Evolutionary conservation across 768 basidiomycete genomes (phyloP), one percentile per base, ranked within the genome.

Genomic region (Rhodotorula paludigena): DNA sequence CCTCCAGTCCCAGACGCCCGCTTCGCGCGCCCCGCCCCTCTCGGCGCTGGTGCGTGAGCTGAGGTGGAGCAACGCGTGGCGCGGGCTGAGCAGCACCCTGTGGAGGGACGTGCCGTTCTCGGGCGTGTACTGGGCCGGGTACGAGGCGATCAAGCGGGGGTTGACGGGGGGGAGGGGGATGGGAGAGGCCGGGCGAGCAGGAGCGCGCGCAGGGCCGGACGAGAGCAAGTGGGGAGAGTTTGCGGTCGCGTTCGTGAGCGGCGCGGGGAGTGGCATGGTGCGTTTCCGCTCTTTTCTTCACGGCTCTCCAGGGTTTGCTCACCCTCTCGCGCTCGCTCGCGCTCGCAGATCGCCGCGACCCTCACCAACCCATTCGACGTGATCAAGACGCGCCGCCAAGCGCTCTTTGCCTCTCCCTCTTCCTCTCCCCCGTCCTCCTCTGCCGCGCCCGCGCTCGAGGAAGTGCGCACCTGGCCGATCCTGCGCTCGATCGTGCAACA

Each of bases 31-130:
- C 41, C 82, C 84, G 18, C 30, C 30, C 3, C 81, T 92, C 30
- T 63, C 79, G 45, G 85, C 87, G 7, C 81, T 93, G 65, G 82
- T 83, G 0, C 76, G 73, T 0, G 78, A 89, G 18, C 86, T 89
- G 18, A 83, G 82, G 11, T 78, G 80, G 66, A 15, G 10, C 16
- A 87, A 84, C 56, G 82, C 98, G 35, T 99, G 92, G 91, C 83
- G 90, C 60, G 96, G 96, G 1, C 82, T 99, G 14, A 89, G 89
- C 1, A 85, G 93, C 4, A 94, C 92, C 9, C 81, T 99, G 15
- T 97, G 92, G 92, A 84, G 96, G 57, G 96, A 99, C 74, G 93
- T 98, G 11, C 94, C 96, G 0, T 99, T 99, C 77, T 92, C 90
- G 47, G 96, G 93, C 18, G 81, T 94, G 39, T 99, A 99, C 75